Base-by-base conservation (phyloP, 2,329 filamentous ascomycete genomes). In the Fusarium virguliforme region DNA sequence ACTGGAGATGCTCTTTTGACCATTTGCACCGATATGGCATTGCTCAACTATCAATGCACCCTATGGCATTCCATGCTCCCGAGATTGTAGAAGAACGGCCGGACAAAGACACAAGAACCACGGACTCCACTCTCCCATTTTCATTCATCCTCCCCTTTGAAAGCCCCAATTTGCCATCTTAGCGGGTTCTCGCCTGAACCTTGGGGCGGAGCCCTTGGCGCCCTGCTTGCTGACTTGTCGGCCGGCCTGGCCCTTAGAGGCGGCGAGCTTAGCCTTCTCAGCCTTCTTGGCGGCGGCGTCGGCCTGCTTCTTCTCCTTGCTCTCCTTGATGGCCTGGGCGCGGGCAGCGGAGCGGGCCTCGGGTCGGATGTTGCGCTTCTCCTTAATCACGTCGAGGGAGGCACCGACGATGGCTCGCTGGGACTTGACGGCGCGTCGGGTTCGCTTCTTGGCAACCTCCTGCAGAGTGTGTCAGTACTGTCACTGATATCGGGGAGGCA, bases 401-500 rank as follows among this genome's bases (percentile, higher is more conserved):
- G 96, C 96, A 90, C 96, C 96, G 79, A 99, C 96, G 85, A 99
- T 97, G 83, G 92, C 95, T 89, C 96, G 95, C 91, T 99, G 96
- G 85, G 93, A 86, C 93, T 99, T 99, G 88, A 99, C 94, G 82
- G 94, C 94, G 83, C 94, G 94, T 89, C 96, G 96, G 78, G 94
- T 94, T 83, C 96, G 95, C 92, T 98, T 98, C 93, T 99, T 99
- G 89, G 95, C 94, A 83, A 97, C 92, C 91, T 99, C 96, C 96
- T 99, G 85, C 89, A 81, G 65, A 62, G 74, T 72, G 76, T 78
- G 82, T 87, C 77, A 87, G 84, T 75, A 68, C 67, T 74, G 68
- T 68, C 73, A 28, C 38, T 43, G 55, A 24, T n/a, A 40, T 64
- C 12, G 18, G 32, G 12, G 28, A 28, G 37, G 58, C 57, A 48